Percentiles rank a stretch among this genome's conserved stretches.
Conservation (phyloP, 352 stramenopile genomes). For the Hyphochytrium catenoides region DNA sequence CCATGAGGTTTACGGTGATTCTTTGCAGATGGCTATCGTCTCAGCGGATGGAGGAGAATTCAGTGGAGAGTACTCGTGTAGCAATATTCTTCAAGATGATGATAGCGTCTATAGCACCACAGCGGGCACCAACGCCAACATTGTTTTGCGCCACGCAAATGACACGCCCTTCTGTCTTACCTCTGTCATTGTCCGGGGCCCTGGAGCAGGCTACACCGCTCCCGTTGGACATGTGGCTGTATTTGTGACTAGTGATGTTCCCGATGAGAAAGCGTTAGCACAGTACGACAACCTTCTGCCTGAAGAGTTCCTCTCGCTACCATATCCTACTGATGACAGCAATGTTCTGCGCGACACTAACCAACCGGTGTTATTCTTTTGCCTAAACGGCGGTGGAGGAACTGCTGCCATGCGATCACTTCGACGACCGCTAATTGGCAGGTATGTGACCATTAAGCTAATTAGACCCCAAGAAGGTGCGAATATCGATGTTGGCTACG, state of each 20-base stretch:
- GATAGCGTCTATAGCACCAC: slow-evolving; percentile 46
- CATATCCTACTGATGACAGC: slow-evolving; percentile 24
- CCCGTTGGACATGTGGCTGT: slow-evolving; percentile 27
- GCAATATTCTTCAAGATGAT: slow-evolving; percentile 46
- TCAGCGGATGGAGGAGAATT: slow-evolving; percentile 52
- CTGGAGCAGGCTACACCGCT: slow-evolving; percentile 45
- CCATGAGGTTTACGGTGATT: too few species aligned
- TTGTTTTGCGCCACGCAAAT: slow-evolving; percentile 44
- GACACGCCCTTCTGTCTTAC: slow-evolving; percentile 50
- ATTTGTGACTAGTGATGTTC: slow-evolving; percentile 34
- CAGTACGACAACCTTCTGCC: slow-evolving; percentile 34
- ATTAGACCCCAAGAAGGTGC: slow-evolving; percentile 25
- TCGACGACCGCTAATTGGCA: slow-evolving; percentile 25
- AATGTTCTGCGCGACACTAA: slow-evolving; percentile 25
- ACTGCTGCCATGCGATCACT: slow-evolving; percentile 43
- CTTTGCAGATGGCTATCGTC: slow-evolving; percentile 31
- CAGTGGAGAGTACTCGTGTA: slow-evolving; percentile 28
- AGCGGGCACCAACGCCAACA: slow-evolving; percentile 36
- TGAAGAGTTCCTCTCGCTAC: slow-evolving; percentile 43
- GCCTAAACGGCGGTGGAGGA: slow-evolving; percentile 48
- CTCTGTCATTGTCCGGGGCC: slow-evolving; percentile 35
- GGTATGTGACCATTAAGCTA: slow-evolving; percentile 51
- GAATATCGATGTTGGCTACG: slow-evolving; percentile 60
- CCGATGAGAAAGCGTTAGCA: slow-evolving; percentile 22
- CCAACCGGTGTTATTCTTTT: slow-evolving; percentile 38